Conservation (phyloP, 2,329 filamentous ascomycete genomes). For the Colletotrichum noveboracense region DNA sequence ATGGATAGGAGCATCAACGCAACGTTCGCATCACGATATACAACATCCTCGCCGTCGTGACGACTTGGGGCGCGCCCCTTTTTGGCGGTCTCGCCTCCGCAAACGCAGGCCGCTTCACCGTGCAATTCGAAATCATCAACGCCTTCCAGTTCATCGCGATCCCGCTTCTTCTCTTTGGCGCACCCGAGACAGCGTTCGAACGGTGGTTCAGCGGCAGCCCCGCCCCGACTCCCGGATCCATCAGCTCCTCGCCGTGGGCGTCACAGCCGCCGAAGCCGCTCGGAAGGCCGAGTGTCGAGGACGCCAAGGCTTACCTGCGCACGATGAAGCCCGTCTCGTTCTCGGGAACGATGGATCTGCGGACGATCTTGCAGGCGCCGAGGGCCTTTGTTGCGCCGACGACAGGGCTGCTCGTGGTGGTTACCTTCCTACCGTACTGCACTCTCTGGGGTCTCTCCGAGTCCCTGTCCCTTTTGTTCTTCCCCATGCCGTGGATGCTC, state of each 20-base stretch:
- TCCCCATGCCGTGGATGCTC: constrained; percentile 46
- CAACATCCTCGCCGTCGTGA: constrained; percentile 47
- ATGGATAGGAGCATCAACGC: constrained; percentile 56
- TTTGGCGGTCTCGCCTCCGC: constrained; percentile 55
- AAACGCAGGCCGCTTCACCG: constrained; percentile 42
- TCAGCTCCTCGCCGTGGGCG: neutral
- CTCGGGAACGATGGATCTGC: constrained; percentile 30
- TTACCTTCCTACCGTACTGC: constrained; percentile 49
- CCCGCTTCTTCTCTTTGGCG: constrained; percentile 50
- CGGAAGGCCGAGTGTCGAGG: constrained; percentile 34
- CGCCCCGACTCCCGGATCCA: constrained; percentile 20
- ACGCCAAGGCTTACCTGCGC: constrained; percentile 39
- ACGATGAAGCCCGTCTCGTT: constrained; percentile 46
- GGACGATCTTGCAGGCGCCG: constrained; percentile 47
- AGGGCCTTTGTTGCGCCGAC: constrained; percentile 56
- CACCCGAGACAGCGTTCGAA: constrained; percentile 59
- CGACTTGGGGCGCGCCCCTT: constrained; percentile 60
- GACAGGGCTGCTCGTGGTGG: constrained; percentile 48
- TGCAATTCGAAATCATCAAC: constrained; percentile 58
- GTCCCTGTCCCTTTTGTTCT: constrained; percentile 53
- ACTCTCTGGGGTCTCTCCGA: constrained; percentile 52
- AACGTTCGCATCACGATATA: constrained; percentile 48
- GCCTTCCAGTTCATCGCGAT: constrained; percentile 52
- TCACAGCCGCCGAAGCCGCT: constrained; percentile 8
- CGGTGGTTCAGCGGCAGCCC: constrained; percentile 34